Evolutionary conservation across 495 filamentous ascomycete genomes (phyloP).

Genomic region (Penicillium goetzii): DNA sequence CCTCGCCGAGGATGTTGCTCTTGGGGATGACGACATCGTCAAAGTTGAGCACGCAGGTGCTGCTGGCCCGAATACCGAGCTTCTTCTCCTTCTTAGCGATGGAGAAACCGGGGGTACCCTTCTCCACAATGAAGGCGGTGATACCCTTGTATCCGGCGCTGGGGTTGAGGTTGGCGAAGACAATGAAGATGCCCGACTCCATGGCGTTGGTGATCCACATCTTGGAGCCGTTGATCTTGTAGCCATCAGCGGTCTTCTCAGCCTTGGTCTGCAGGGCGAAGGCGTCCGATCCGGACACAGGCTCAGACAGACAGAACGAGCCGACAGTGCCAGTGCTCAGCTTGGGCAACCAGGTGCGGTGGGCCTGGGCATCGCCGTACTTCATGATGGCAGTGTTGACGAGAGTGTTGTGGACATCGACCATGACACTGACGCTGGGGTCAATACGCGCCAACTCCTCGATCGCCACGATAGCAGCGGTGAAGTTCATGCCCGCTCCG

Average conservation of each 20-base stretch:
- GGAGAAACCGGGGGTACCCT: constrained; percentile 82
- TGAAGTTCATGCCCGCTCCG: constrained; percentile 98
- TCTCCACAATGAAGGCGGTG: constrained; percentile 94
- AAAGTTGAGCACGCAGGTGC: constrained; percentile 96
- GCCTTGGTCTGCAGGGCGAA: constrained; percentile 94
- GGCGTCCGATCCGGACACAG: constrained; percentile 89
- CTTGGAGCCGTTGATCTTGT: constrained; percentile 86
- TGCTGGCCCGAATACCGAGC: constrained; percentile 91
- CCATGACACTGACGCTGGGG: constrained; percentile 90
- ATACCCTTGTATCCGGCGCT: constrained; percentile 93
- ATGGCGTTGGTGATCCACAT: constrained; percentile 99
- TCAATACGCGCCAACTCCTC: constrained; percentile 96
- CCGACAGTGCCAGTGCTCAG: constrained; percentile 90
- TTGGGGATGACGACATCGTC: constrained; percentile 92
- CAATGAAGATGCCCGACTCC: constrained; percentile 94
- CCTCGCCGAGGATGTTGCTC: constrained; percentile 83
- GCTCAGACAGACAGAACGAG: constrained; percentile 96
- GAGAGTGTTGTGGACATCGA: constrained; percentile 96
- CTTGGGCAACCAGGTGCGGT: constrained; percentile 83
- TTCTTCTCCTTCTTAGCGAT: constrained; percentile 99
- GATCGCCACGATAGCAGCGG: constrained; percentile 90
- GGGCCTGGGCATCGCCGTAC: constrained; percentile 73
- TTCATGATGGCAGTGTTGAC: constrained; percentile 93
- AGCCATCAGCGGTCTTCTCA: constrained; percentile 73
- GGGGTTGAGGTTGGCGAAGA: constrained; percentile 93